These are phyloP conservation scores for Arthrobotrys musiformis DNA, from an alignment of 2,329 filamentous ascomycete species.

Conservation along the genomic window DNA sequence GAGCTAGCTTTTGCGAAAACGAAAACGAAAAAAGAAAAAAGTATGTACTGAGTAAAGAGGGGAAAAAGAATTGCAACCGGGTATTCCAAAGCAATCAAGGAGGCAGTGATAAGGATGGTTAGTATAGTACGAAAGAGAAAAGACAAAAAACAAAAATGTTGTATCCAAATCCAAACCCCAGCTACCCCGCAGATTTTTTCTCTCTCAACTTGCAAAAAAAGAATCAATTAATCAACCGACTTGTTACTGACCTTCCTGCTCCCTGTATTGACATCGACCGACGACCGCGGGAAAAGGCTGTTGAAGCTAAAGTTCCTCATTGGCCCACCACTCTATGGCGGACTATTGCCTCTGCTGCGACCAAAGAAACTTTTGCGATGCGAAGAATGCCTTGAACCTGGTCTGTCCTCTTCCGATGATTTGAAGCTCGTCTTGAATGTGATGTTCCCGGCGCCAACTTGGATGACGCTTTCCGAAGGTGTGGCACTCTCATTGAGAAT, in stretches of 20 bases:
- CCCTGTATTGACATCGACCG: neutral
- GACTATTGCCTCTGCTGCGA: conserved; percentile 37
- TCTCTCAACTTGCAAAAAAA: neutral
- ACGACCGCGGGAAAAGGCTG: conserved; percentile 16
- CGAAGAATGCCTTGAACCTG: conserved; percentile 24
- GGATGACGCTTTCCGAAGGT: conserved; percentile 77
- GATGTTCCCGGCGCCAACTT: conserved; percentile 77
- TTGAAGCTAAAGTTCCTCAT: conserved; percentile 45
- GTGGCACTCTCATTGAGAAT: conserved; percentile 84
- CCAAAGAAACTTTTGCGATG: conserved; percentile 39
- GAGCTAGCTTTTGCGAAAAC: neutral
- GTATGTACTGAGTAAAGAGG: conserved; percentile 6
- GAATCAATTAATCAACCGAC: conserved; percentile 39
- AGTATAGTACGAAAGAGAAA: neutral
- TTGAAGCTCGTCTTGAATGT: conserved; percentile 78
- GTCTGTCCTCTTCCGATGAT: conserved; percentile 64
- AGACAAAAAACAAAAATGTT: neutral
- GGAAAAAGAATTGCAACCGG: conserved; percentile 30
- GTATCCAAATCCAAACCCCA: conserved; percentile 3
- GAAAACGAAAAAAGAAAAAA: neutral
- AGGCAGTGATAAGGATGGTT: neutral
- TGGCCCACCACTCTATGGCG: conserved; percentile 48
- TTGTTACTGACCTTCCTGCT: conserved; percentile 33
- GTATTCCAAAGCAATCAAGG: conserved; percentile 30
- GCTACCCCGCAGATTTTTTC: neutral